These are phyloP conservation scores for Pleurotus platypus DNA, from an alignment of 768 basidiomycete genomes.

Conservation along the genomic window DNA sequence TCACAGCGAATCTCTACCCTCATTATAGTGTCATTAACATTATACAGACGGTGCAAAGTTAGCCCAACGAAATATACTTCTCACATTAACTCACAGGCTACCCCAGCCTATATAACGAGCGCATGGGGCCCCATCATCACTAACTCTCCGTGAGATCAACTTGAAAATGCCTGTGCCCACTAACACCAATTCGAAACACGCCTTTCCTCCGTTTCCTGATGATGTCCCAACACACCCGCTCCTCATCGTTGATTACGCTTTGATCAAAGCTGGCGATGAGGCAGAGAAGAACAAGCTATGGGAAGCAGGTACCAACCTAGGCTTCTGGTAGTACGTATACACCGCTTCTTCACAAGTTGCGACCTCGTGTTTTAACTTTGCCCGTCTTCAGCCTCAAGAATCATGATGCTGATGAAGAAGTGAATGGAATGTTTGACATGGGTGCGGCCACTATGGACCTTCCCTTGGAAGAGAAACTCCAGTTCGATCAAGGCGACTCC, in stretches of 20 bases:
- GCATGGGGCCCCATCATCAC: no score
- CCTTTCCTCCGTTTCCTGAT: constrained; percentile 43
- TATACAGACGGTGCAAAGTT: neutral
- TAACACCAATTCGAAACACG: neutral
- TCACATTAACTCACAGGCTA: neutral
- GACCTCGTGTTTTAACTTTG: no score
- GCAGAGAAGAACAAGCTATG: constrained; percentile 49
- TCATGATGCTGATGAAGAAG: constrained; percentile 47
- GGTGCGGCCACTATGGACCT: constrained; percentile 51
- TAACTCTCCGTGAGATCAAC: no score
- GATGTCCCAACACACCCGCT: constrained; percentile 52
- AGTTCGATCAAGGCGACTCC: constrained; percentile 52
- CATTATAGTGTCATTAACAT: neutral
- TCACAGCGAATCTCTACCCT: no score
- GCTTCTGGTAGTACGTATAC: constrained; percentile 63
- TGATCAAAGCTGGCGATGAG: constrained; percentile 37
- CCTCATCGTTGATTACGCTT: constrained; percentile 50
- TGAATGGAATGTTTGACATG: constrained; percentile 50
- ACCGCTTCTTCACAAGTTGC: neutral
- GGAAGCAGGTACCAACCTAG: constrained; percentile 53
- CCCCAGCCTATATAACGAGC: no score
- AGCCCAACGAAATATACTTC: neutral
- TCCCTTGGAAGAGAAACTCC: constrained; percentile 54
- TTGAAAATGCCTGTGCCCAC: constrained; percentile 18
- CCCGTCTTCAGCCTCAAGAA: constrained; percentile 42